Evolutionary conservation across 257 asterid species (phyloP), one percentile per base, ranked within the genome.

Genomic region (Petunia axillaris): DNA sequence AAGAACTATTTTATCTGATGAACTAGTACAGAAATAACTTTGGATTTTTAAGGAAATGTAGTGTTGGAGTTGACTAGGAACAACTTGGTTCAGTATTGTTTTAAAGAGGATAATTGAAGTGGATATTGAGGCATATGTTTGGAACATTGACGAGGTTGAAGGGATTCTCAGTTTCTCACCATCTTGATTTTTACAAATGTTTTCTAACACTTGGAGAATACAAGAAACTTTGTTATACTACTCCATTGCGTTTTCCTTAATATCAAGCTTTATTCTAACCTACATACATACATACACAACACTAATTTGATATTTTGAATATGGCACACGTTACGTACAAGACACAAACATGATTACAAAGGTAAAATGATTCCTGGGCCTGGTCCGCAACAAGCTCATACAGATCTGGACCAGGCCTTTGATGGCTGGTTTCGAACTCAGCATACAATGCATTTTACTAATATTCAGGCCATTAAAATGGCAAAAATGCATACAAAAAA

Each of bases 51-150:
- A 40, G 68, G 84, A 6, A 0, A 89, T 46, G 64, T 86, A 86
- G 53, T 79, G 57, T 77, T 87, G 95, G 0, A 86, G 15, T 75
- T 87, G 88, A 8, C 81, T 86, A 16, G 98, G 97, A 38, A 93
- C 58, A 3, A 93, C 64, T 75, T 91, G 97, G 74, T 89, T 82
- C 43, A 93, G n/a, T 83, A 87, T 83, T 40, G 95, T 86, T 60
- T 89, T 92, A 62, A 91, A 1, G n/a, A 93, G 82, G 88, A 90
- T 82, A 43, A 91, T 43, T 64, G 86, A 85, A 37, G 95, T 89
- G 0, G 95, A 86, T 1, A 88, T 1, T 15, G 98, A 89, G 60
- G 95, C 97, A 83, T 93, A 93, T 5, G 87, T 84, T 0, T 91
- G 76, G 80, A 91, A 93, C 40, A 90, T 64, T 2, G 97, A 84